These are phyloP conservation scores for Fonsecaea pedrosoi DNA, from an alignment of 2,329 filamentous ascomycete species.

Conservation along the genomic window DNA sequence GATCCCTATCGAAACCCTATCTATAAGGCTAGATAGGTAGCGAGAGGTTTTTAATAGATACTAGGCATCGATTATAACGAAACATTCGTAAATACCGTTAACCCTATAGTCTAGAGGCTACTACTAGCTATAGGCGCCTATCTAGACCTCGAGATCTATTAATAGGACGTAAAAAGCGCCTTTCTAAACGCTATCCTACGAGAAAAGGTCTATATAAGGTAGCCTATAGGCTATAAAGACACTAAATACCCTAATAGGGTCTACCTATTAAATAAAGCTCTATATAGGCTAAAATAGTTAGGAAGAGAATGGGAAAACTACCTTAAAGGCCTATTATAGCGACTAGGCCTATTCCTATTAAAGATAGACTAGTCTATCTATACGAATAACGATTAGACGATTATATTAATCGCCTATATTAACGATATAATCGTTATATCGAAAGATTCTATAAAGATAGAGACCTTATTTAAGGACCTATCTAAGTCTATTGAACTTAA, in stretches of 20 bases:
- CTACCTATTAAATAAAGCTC: neutral
- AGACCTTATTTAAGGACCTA: neutral
- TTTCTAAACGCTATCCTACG: neutral
- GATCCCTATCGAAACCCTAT: neutral
- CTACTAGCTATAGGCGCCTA: neutral
- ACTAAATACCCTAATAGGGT: neutral
- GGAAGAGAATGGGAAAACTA: neutral
- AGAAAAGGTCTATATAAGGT: neutral
- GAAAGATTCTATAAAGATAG: neutral
- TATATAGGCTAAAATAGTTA: neutral
- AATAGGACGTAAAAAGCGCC: neutral
- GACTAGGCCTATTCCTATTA: neutral
- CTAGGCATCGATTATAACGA: neutral
- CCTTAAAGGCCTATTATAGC: neutral
- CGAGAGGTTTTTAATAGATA: neutral
- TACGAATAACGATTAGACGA: neutral
- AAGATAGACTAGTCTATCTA: neutral
- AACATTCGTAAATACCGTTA: neutral
- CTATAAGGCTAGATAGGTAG: slow-evolving; percentile 1
- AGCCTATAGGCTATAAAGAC: neutral
- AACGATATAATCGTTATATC: neutral
- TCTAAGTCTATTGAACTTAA: neutral
- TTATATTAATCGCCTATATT: neutral
- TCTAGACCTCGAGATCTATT: neutral
- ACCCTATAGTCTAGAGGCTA: neutral